Conservation (phyloP, 2,329 filamentous ascomycete species). For the Hortaea werneckii region DNA sequence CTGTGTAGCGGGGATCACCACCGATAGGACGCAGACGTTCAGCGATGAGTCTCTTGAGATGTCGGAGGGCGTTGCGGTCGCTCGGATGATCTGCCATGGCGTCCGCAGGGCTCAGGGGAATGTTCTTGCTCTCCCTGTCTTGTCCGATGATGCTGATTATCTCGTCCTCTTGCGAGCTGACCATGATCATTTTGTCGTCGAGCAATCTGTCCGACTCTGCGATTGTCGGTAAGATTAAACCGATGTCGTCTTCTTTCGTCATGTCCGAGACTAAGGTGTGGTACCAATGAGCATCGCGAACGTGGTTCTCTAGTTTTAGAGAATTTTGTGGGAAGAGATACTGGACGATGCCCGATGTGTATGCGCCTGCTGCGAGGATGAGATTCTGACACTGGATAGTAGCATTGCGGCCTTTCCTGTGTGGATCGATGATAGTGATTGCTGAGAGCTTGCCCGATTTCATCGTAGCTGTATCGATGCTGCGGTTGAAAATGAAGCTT, state of each 20-base stretch:
- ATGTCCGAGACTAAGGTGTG: not conserved
- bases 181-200: constrained; percentile 1
- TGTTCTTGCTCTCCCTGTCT: not conserved
- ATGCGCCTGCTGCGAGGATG: constrained; percentile 16
- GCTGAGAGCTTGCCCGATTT: not conserved
- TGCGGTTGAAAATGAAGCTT: constrained; percentile 10
- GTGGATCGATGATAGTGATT: constrained; percentile 3
- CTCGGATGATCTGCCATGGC: not conserved
- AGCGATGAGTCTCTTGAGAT: constrained; percentile 2
- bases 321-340: not conserved
- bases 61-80: not conserved
- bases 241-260: constrained; percentile 1
- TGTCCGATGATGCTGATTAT: not conserved
- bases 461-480: constrained; percentile 1
- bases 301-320: constrained; percentile 5
- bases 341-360: constrained; percentile 8
- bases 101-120: not conserved
- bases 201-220: not conserved
- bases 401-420: not conserved
- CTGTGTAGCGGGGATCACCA: not conserved
- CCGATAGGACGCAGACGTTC: not conserved
- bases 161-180: not conserved
- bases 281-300: constrained; percentile 4
- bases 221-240: constrained; percentile 1
- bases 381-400: constrained; percentile 11